Base-by-base conservation (phyloP, 805 yeast species). In the Pichia exigua region DNA sequence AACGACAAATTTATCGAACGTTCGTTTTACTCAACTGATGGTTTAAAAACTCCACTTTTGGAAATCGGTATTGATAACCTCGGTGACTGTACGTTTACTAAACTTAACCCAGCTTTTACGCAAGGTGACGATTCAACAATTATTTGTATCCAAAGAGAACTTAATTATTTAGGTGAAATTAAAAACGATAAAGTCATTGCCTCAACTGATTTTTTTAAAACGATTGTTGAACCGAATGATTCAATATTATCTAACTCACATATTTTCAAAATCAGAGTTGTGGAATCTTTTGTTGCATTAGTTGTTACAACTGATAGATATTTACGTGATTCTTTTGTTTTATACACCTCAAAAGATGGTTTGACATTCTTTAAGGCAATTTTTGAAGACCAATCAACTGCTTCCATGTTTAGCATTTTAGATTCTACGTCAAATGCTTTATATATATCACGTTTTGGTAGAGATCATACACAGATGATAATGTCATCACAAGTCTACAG, bases 291-390 rank as follows among this genome's bases (percentile, higher is more conserved):
- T 54, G 46, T 75, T 40, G 65, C 76, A 10, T 71, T 65, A 4
- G 66, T 69, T 17, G 67, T 72, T 12, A 72, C 68, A 48, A 62
- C 67, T 22, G 83, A 79, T 59, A 72, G 68, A 57, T 78, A 70
- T 59, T 38, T 49, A 11, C 59, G 63, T n/a, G 68, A 78, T 4
- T 65, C 62, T 43, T 65, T 75, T 3, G 63, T 72, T 1, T 56
- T 79, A 13, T 71, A 67, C 44, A 69, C 77, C 8, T 77, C 83
- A 15, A 75, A 70, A 52, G 81, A 79, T 59, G 80, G 75, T 0
- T 46, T 57, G 0, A 59, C 49, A 3, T 79, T 77, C 57, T 55
- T 57, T 5, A 64, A 65, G 45, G 70, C 82, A 2, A 70, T 69
- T 46, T 65, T 77, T 48, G 68, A 72, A 40, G 61, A 71, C 28